These are phyloP conservation scores for Raphanus raphanistrum DNA, from an alignment of 345 rosid genomes.

Conservation along the genomic window DNA sequence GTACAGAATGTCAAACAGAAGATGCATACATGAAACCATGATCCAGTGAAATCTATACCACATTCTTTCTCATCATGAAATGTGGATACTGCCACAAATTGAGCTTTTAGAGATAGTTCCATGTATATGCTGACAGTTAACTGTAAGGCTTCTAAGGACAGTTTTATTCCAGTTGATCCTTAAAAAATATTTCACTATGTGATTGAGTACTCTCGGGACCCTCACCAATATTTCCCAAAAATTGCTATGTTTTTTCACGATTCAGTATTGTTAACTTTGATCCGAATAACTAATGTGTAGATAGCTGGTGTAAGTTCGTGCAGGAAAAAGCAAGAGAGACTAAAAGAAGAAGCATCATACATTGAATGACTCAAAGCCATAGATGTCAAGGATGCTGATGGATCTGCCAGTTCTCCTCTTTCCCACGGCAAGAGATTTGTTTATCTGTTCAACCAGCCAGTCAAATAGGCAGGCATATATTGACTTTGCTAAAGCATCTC, in stretches of 20 bases:
- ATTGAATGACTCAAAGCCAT: conserved; percentile 97
- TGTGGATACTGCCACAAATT: not conserved
- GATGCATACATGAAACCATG: too few relatives aligned
- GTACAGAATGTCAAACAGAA: too few relatives aligned
- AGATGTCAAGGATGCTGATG: conserved; percentile 95
- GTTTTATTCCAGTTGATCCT: too few relatives aligned
- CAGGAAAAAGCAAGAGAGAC: conserved; percentile 10
- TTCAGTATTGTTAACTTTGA: not conserved
- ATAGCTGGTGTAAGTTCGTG: conserved; percentile 10
- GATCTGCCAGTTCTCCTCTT: conserved; percentile 91
- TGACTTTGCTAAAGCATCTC: conserved; percentile 97
- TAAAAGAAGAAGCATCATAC: conserved; percentile 46
- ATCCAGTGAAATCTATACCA: too few relatives aligned
- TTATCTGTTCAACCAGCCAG: conserved; percentile 91
- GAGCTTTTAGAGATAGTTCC: not conserved
- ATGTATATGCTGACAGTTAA: too few relatives aligned
- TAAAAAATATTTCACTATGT: too few relatives aligned
- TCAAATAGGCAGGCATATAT: conserved; percentile 87
- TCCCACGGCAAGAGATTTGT: conserved; percentile 89
- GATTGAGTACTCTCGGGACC: too few relatives aligned
- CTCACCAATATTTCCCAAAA: too few relatives aligned
- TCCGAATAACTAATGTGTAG: conserved; percentile 3
- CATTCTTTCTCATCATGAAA: not conserved
- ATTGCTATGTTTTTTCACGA: too few relatives aligned
- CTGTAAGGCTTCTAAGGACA: too few relatives aligned